A percentile compares a stretch with the other conserved stretches of the same genome.
Evolutionary conservation across 441 rosid genomes (phyloP).

Genomic region (Lepidium campestre): DNA sequence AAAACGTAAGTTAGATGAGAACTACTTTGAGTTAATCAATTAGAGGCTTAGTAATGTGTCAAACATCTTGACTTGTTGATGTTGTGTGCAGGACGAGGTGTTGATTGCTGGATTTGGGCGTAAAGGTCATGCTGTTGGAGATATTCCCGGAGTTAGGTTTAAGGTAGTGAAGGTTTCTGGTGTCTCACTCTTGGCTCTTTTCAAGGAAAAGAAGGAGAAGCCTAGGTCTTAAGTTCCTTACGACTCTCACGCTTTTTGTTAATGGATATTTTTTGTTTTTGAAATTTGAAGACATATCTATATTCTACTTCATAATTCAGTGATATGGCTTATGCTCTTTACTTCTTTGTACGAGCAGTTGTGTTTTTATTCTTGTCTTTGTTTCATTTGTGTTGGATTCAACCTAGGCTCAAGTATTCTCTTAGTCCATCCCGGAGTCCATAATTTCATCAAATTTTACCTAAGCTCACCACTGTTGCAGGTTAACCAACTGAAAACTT

Average conservation of each 20-base stretch:
- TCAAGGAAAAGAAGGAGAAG: constrained; percentile 51
- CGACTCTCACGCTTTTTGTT: background rate
- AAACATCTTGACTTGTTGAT: background rate
- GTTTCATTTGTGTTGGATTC: background rate
- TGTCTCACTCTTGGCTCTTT: constrained; percentile 43
- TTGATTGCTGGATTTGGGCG: constrained; percentile 48
- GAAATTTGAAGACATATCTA: background rate
- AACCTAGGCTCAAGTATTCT: background rate
- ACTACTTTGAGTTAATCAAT: background rate
- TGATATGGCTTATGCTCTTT: background rate
- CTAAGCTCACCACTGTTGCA: background rate
- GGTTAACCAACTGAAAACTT: background rate
- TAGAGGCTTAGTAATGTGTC: background rate
- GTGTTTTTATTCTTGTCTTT: background rate
- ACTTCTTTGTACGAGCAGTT: background rate
- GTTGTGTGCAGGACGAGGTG: constrained; percentile 32
- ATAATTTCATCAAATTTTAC: background rate
- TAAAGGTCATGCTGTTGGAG: constrained; percentile 45
- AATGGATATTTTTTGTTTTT: background rate
- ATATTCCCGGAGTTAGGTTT: constrained; percentile 49
- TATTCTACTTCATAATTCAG: background rate
- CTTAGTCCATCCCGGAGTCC: background rate
- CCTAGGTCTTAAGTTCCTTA: constrained; percentile 33
- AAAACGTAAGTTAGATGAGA: constrained; percentile 30
- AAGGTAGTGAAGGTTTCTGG: constrained; percentile 49